Conservation (phyloP, 2,329 filamentous ascomycete species). For the Hymenoscyphus salicellus region DNA sequence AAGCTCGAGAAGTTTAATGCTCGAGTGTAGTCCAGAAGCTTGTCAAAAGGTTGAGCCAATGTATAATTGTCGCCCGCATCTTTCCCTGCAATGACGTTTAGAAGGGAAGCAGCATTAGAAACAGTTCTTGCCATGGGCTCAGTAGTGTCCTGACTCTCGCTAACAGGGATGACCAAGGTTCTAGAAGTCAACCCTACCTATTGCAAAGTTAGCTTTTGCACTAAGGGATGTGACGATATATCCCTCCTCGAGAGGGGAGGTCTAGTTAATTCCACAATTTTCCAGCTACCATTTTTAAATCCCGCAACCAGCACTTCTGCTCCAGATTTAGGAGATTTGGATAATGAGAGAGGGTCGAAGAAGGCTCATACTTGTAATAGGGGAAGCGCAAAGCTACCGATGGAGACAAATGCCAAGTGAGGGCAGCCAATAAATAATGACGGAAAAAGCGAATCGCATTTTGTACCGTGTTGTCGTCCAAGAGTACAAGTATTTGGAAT, state of each 20-base stretch:
- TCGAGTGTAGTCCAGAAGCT: slow-evolving; percentile 57
- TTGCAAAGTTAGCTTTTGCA: background rate
- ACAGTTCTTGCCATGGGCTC: slow-evolving; percentile 63
- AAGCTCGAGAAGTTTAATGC: slow-evolving; percentile 55
- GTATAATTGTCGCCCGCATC: slow-evolving; percentile 65
- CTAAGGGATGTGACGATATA: background rate
- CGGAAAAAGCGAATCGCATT: background rate
- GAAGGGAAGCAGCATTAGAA: slow-evolving; percentile 59
- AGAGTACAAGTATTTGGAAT: background rate
- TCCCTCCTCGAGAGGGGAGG: too few relatives aligned
- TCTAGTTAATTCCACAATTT: slow-evolving; percentile 54
- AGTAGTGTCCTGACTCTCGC: slow-evolving; percentile 61
- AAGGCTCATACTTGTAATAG: background rate
- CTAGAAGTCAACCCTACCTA: slow-evolving; percentile 58
- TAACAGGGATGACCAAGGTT: slow-evolving; percentile 63
- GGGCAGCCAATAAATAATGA: background rate
- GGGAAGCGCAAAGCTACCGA: background rate
- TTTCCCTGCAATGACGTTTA: slow-evolving; percentile 61
- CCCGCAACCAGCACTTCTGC: slow-evolving; percentile 50
- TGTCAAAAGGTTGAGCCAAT: slow-evolving; percentile 52
- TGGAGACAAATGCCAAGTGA: background rate
- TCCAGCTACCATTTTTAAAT: slow-evolving; percentile 49
- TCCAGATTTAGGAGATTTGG: slow-evolving; percentile 47
- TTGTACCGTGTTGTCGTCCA: background rate
- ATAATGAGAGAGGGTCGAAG: slow-evolving; percentile 13